Evolutionary conservation across 345 rosid species (phyloP), one percentile per base, ranked within the genome.

Genomic region (Eucalyptus polyanthemos): DNA sequence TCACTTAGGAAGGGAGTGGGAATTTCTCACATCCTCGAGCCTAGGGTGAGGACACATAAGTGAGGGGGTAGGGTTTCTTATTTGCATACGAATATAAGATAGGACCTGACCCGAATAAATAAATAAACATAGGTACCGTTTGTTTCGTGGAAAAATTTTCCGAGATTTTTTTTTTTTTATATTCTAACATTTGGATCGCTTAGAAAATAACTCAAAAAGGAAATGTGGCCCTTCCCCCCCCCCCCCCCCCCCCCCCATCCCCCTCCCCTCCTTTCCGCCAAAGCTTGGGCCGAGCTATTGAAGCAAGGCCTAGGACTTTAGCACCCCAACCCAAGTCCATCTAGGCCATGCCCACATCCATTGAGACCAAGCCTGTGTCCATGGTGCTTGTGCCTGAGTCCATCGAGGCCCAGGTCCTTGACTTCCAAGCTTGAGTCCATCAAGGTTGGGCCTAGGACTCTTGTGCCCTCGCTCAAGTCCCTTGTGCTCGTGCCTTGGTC

Each of bases 201-300:
- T 24, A 24, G 29, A 4, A 56, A 56, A 24, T 2, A 11, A 56
- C 6, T 56, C 6, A 56, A 56, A 51, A 51, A 53, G 24, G 56
- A 53, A 4, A 0, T 1, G 5, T 19, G 56, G 5, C 58, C 56
- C 10, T 53, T 9, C 22, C 22, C 21, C 19, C 7, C 15, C 13
- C 50, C 50, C 3, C 58, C 24, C n/a, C n/a, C n/a, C 42, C 42
- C 4, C 42, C 42, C n/a, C n/a, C n/a, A n/a, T 1, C 4, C 42
- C 42, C 42, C 5, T 4, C 40, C 42, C 42, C 42, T 40, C 42
- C 42, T 40, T 40, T 40, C 42, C 42, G 42, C 42, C 29, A 56
- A 24, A 22, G 62, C 58, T 0, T 0, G 0, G 5, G 58, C 11
- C 4, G 11, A 53, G 58, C 24, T 0, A 53, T 53, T 2, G 0